phyloP scores from a whole-genome alignment of 306 rosid species.

The Urtica urens region DNA sequence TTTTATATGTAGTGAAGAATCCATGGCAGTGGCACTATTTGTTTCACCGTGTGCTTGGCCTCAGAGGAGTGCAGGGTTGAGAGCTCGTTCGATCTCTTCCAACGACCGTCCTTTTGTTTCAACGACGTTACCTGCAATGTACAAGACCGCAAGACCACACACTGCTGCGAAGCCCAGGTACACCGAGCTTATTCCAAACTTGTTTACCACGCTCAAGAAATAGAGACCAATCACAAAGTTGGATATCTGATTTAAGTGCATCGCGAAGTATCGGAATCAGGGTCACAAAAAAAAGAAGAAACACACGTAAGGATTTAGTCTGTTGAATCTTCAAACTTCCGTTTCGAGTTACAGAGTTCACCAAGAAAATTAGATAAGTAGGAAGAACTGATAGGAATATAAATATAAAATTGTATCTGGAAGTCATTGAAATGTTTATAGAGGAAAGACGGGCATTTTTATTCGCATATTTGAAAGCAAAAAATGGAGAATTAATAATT shows the following conservation, averaged over 20 bases:
- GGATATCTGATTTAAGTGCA: slow-evolving; percentile 47
- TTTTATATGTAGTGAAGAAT: slow-evolving; percentile 7
- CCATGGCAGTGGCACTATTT: slow-evolving; percentile 11
- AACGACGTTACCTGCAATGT: slow-evolving; percentile 71
- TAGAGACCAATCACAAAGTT: slow-evolving; percentile 86
- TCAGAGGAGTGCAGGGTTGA: slow-evolving; percentile 36
- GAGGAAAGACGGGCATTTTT: no score
- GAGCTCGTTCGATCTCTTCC: slow-evolving; percentile 88
- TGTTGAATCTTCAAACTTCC: background rate
- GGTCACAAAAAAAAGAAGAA: background rate
- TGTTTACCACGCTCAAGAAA: slow-evolving; percentile 88
- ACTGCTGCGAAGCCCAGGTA: slow-evolving; percentile 68
- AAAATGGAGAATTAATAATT: no score
- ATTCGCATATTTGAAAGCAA: no score
- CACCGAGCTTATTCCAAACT: slow-evolving; percentile 79
- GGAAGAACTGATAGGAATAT: no score
- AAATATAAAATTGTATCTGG: no score
- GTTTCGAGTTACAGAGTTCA: no score
- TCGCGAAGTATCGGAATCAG: background rate
- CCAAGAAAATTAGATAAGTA: no score
- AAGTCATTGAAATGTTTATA: no score
- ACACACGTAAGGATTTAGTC: background rate
- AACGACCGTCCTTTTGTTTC: slow-evolving; percentile 92
- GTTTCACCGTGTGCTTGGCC: slow-evolving; percentile 8
- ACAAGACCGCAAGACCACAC: slow-evolving; percentile 78